Base-by-base conservation (phyloP, 2,329 filamentous ascomycete species). In the Aureobasidium sp. region DNA sequence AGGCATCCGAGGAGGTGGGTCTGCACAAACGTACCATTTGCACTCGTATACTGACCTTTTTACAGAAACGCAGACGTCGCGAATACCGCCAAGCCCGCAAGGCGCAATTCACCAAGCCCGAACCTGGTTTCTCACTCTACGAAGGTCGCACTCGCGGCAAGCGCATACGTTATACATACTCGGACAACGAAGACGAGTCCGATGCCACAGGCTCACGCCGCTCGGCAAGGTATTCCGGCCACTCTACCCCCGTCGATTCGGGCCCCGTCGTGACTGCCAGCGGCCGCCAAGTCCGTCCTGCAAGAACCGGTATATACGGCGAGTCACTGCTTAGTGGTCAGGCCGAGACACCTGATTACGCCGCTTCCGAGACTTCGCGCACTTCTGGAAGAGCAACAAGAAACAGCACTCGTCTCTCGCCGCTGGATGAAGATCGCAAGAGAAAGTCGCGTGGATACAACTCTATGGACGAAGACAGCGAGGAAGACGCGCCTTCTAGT, bases 71-170 rank as follows among this genome's bases (percentile, higher is more conserved):
- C 60, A 90, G 87, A 74, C 88, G 92, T 46, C 88, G 94, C 61
- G 94, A 99, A 69, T 97, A 99, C 69, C 87, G 94, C 17, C 84
- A 90, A 70, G 81, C 85, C 67, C 89, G 90, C 64, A 93, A 93
- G 70, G 89, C 93, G 63, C 87, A 89, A 62, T 97, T 97, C 75
- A 83, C 88, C 65, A 84, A 91, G 5, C 90, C 91, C 6, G 92
- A 96, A 67, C 87, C 88, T 10, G 91, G 91, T 4, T 95, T 93
- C 71, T 96, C 92, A 0, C 79, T 95, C 61, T 99, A 99, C 72
- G 94, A 99, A 76, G 94, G 94, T 53, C 89, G 94, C 57, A 99
- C 95, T 5, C 85, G 94, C 62, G 94, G 94, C 60, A 97, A 99
- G 78, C 88, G 93, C 63, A 88, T 95, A 76, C 95, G 92, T 74